Evolutionary conservation across 139 green algal genomes (phyloP), one percentile per base, ranked within the genome.

Genomic region (Zygnema circumcarinatum): DNA sequence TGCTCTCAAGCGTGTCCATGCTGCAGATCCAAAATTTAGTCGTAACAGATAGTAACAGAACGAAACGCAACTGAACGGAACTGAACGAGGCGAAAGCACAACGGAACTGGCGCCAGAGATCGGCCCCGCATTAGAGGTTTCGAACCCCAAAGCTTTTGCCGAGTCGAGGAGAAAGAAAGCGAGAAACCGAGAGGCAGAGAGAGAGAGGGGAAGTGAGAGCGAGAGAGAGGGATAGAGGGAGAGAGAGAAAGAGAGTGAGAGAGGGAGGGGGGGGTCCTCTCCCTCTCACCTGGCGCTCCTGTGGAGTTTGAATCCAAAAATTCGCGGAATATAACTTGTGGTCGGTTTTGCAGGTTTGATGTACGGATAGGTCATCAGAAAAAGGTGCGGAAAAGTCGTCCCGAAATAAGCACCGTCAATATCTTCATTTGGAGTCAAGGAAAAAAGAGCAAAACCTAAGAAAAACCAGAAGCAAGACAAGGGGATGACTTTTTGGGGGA

Each of bases 251-350:
- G 47, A 16, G 47, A 62, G 47, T 25, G 47, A 62, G 47, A 16
- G 47, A 62, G 47, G 47, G 47, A 62, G 47, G 47, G 47, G 47
- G 47, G 16, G 47, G 47, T 62, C 7, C 7, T 7, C 7, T 25
- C 16, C 47, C 16, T 16, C 69, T 87, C 38, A 89, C 38, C 83
- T 89, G 39, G 87, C 80, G 35, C 87, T 91, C 25, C 69, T 76
- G 75, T 96, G 94, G 47, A 98, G 87, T 81, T 96, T 98, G 92
- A 99, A 99, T 53, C 96, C 96, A 93, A 98, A 99, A n/a, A 99
- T 94, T 32, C 94, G 91, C 0, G 96, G 96, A 47, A 96, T 90
- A 82, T 98, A 98, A 1, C 73, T 67, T 25, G 91, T 76, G 33
- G 92, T 87, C 22, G 83, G 90, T 80, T 94, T 95, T 1, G 88